Evolutionary conservation across 108 stramenopile genomes (phyloP).

Genomic region (Nitzschia sp.): DNA sequence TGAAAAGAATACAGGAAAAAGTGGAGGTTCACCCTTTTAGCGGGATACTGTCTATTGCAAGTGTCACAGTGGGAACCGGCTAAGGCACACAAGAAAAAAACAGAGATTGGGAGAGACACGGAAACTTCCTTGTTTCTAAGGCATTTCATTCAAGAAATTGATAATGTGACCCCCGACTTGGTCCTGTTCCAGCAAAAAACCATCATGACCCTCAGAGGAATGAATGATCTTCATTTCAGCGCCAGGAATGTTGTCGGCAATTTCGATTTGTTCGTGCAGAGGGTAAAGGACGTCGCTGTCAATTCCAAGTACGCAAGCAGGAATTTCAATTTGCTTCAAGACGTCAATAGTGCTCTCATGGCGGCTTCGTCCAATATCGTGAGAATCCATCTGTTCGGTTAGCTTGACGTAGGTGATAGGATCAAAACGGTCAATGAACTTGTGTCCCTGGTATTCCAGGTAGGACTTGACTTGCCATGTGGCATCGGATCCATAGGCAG

Average conservation of each 20-base stretch:
- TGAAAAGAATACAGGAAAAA: too few relatives aligned
- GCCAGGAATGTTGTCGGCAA: slow-evolving; percentile 68
- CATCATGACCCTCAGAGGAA: slow-evolving; percentile 88
- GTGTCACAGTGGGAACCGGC: too few relatives aligned
- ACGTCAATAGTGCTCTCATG: slow-evolving; percentile 57
- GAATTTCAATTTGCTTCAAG: slow-evolving; percentile 64
- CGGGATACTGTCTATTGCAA: too few relatives aligned
- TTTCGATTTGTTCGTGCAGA: slow-evolving; percentile 80
- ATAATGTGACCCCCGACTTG: slow-evolving; percentile 79
- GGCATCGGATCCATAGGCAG: slow-evolving; percentile 57
- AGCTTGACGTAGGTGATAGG: slow-evolving; percentile 90
- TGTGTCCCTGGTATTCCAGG: slow-evolving; percentile 88
- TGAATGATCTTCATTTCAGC: slow-evolving; percentile 74
- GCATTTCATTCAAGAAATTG: slow-evolving; percentile 53
- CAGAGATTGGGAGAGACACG: too few relatives aligned
- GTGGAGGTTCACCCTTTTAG: too few relatives aligned
- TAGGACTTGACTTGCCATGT: slow-evolving; percentile 86
- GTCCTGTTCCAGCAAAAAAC: slow-evolving; percentile 92
- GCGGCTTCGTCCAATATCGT: slow-evolving; percentile 79
- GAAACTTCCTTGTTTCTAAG: neutral
- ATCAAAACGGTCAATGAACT: slow-evolving; percentile 89
- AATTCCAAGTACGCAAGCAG: slow-evolving; percentile 84
- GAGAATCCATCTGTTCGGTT: slow-evolving; percentile 93
- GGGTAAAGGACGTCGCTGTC: slow-evolving; percentile 90
- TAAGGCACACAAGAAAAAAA: too few relatives aligned